Conservation (phyloP, 1,284 basidiomycete species). For the Afroboletus lepidellus region DNA sequence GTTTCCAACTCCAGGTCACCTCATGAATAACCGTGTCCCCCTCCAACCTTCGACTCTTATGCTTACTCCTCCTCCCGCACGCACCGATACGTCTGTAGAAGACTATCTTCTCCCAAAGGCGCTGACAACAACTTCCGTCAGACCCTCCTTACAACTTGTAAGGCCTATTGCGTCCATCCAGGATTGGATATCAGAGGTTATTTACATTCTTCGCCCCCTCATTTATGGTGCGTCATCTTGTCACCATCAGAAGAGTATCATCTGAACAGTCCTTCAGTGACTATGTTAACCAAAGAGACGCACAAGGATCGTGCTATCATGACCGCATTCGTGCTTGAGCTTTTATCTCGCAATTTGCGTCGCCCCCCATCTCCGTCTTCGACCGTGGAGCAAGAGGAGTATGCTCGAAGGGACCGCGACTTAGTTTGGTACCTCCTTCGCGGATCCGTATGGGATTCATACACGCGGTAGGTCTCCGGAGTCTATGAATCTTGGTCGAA, state of each 20-base stretch:
- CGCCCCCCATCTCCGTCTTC: slow-evolving; percentile 60
- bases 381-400: slow-evolving; percentile 72
- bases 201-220: slow-evolving; percentile 68
- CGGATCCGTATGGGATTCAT: slow-evolving; percentile 86
- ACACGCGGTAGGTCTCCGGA: slow-evolving; percentile 60
- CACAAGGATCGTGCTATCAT: slow-evolving; percentile 51
- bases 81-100: slow-evolving; percentile 58
- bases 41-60: slow-evolving; percentile 53
- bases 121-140: slow-evolving; percentile 66
- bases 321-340: slow-evolving; percentile 57
- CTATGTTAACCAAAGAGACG: slow-evolving; percentile 33
- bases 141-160: slow-evolving; percentile 62
- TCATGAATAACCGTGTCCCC: slow-evolving; percentile 73
- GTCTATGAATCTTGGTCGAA: slow-evolving; percentile 3
- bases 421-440: slow-evolving; percentile 86
- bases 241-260: slow-evolving; percentile 14
- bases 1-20: slow-evolving; percentile 66
- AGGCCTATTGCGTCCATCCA: slow-evolving; percentile 56
- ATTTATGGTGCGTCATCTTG: slow-evolving; percentile 59
- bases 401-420: slow-evolving; percentile 77
- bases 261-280: slow-evolving; percentile 28
- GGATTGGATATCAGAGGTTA: slow-evolving; percentile 69
- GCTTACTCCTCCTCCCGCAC: slow-evolving; percentile 49
- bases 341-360: slow-evolving; percentile 66
- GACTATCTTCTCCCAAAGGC: slow-evolving; percentile 80